A percentile compares a stretch with the other conserved stretches of the same genome.
phyloP scores from a whole-genome alignment of 805 yeast species.

The Grigorovia yakushimaensis region DNA sequence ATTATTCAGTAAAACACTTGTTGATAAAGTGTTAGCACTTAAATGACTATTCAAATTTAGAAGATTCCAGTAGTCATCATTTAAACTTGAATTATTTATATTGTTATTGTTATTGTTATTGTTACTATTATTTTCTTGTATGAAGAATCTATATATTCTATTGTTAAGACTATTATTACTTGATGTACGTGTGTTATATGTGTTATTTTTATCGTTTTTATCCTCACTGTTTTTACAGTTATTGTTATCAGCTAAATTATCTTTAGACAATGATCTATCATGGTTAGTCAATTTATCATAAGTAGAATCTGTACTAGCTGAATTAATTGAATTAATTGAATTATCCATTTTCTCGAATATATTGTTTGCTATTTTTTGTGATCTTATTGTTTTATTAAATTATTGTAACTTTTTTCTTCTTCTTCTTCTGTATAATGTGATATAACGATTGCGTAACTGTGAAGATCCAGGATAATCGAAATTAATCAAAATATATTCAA shows the following conservation, averaged over 20 bases:
- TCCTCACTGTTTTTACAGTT: too few species aligned
- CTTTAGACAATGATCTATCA: not conserved
- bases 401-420: too few species aligned
- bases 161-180: not conserved
- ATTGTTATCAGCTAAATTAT: not conserved
- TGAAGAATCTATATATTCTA: not conserved
- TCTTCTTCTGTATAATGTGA: too few species aligned
- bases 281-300: not conserved
- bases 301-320: not conserved
- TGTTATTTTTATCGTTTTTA: not conserved
- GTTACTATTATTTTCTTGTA: not conserved
- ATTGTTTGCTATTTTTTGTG: too few species aligned
- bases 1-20: slow-evolving; percentile 4
- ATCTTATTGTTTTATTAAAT: too few species aligned
- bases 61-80: not conserved
- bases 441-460: too few species aligned
- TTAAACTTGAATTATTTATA: not conserved
- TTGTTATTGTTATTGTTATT: not conserved
- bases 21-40: slow-evolving; percentile 9
- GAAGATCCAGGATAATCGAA: too few species aligned
- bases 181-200: not conserved
- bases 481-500: not conserved
- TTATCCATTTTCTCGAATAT: not conserved
- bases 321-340: not conserved
- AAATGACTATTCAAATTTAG: not conserved